phyloP scores from a whole-genome alignment of 805 yeast genomes.

The Cyberlindnera japonica region DNA sequence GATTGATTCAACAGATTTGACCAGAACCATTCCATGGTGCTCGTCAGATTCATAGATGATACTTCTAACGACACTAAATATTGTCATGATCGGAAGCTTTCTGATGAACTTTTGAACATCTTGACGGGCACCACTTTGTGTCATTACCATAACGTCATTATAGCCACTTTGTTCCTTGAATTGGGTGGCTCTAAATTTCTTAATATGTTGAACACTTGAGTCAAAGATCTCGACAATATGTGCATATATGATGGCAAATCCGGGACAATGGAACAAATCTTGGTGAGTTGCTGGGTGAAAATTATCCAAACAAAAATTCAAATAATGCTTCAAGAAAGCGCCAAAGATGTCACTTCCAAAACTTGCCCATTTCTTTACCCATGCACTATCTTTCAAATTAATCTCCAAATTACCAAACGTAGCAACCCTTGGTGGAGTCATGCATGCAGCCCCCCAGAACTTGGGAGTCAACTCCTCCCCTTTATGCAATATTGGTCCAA shows the following conservation, averaged over 20 bases:
- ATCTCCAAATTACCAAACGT: constrained; percentile 30
- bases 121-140: constrained; percentile 9
- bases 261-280: constrained; percentile 19
- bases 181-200: constrained; percentile 17
- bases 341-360: constrained; percentile 55
- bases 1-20: constrained; percentile 4
- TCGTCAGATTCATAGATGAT: constrained; percentile 10
- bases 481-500: background rate
- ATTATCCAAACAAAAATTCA: constrained; percentile 20
- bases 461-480: constrained; percentile 28
- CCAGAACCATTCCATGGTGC: background rate
- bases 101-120: constrained; percentile 7
- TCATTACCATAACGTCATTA: constrained; percentile 16
- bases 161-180: constrained; percentile 11
- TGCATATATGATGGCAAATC: constrained; percentile 23
- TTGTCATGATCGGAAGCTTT: constrained; percentile 12
- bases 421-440: constrained; percentile 34
- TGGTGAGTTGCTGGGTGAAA: constrained; percentile 1
- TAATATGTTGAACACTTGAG: constrained; percentile 19
- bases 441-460: constrained; percentile 32
- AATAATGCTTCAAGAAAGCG: constrained; percentile 59
- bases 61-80: constrained; percentile 8
- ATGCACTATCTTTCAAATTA: constrained; percentile 51
- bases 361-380: constrained; percentile 61
- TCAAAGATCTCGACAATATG: constrained; percentile 23